Percentiles rank a stretch among this genome's conserved stretches.
Conservation (phyloP, 495 filamentous ascomycete species). For the Tuber indicum region DNA sequence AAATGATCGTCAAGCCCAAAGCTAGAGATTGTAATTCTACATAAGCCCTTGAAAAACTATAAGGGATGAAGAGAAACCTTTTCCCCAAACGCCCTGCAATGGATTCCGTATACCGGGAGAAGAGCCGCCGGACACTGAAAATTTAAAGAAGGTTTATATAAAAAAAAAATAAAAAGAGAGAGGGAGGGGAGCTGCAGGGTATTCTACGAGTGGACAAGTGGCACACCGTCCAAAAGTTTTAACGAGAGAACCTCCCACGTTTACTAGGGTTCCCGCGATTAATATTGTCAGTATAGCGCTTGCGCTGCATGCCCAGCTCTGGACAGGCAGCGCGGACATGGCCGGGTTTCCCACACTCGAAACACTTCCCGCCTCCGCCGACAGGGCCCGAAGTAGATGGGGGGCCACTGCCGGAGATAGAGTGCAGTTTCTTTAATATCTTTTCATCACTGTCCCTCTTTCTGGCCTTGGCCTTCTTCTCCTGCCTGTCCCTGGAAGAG, state of each 20-base stretch:
- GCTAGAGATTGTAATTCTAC: not conserved
- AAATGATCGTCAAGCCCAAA: not conserved
- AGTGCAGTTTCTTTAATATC: constrained; percentile 13
- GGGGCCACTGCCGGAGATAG: constrained; percentile 29
- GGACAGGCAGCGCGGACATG: constrained; percentile 26
- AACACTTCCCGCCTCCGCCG: constrained; percentile 17
- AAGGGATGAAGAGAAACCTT: not conserved
- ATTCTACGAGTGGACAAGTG: not conserved
- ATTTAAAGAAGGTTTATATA: not conserved
- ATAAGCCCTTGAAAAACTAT: not conserved
- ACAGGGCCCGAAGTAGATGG: not conserved
- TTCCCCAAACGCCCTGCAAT: not conserved
- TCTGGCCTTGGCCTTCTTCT: not conserved
- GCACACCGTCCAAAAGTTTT: not conserved
- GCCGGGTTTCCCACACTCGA: constrained; percentile 19
- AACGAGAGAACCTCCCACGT: constrained; percentile 1
- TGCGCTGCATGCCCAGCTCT: constrained; percentile 7
- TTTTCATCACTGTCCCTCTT: not conserved
- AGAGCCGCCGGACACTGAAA: not conserved
- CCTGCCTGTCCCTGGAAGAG: not conserved
- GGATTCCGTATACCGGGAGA: not conserved
- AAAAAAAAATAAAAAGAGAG: not conserved
- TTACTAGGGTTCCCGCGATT: not conserved
- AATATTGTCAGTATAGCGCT: not conserved
- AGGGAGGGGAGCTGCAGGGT: not conserved